Conservation (phyloP, 805 yeast species). For the Saccharomycopsis capsularis region DNA sequence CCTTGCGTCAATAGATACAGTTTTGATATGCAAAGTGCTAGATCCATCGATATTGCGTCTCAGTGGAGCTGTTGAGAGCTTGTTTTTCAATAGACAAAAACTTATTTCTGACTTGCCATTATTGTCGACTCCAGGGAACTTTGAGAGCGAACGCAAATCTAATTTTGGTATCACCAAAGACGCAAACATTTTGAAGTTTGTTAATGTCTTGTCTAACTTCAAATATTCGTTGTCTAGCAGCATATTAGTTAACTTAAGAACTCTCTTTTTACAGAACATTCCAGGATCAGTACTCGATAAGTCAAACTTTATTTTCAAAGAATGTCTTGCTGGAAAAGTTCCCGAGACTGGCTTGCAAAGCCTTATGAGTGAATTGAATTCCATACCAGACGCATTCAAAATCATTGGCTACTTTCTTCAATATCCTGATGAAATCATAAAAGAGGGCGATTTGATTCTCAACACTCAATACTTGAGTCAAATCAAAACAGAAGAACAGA, state of each 20-base stretch:
- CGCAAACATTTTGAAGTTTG: slow-evolving; percentile 26
- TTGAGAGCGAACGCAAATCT: slow-evolving; percentile 27
- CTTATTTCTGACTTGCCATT: slow-evolving; percentile 26
- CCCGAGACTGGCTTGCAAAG: slow-evolving; percentile 33
- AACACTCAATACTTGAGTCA: slow-evolving; percentile 4
- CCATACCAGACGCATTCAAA: slow-evolving; percentile 32
- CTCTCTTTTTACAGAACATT: slow-evolving; percentile 30
- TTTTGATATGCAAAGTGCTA: slow-evolving; percentile 29
- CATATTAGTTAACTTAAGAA: slow-evolving; percentile 30
- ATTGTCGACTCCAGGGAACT: slow-evolving; percentile 16
- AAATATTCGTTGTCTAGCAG: slow-evolving; percentile 34
- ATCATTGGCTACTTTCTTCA: slow-evolving; percentile 34
- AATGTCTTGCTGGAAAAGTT: slow-evolving; percentile 35
- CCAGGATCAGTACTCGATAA: slow-evolving; percentile 30
- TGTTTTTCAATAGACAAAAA: slow-evolving; percentile 30
- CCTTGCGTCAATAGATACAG: neutral
- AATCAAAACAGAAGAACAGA: neutral
- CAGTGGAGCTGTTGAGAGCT: slow-evolving; percentile 30
- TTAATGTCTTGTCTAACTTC: slow-evolving; percentile 35
- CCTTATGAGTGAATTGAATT: slow-evolving; percentile 35
- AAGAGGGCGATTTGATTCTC: neutral
- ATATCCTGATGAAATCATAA: slow-evolving; percentile 22
- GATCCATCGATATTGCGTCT: slow-evolving; percentile 32
- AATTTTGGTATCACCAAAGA: slow-evolving; percentile 24
- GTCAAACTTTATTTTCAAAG: slow-evolving; percentile 34